Evolutionary conservation across 768 basidiomycete species (phyloP), one percentile per base, ranked within the genome.

Genomic region (Macrolepiota fuliginosa): DNA sequence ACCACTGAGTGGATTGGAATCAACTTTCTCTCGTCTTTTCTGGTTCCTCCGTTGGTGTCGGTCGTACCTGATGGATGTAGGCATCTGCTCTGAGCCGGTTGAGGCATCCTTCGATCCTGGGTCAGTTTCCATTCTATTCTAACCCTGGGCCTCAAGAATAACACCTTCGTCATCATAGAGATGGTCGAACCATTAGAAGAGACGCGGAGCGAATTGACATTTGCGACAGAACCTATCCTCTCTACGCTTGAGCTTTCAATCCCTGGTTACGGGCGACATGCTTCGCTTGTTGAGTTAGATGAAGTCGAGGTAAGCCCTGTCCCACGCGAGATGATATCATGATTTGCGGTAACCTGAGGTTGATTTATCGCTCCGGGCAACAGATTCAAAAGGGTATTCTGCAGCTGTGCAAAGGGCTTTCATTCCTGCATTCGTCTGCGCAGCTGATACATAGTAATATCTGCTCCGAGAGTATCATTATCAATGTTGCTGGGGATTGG

Each of bases 161-260:
- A 27, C 42, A 40, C 24, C 12, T 50, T 60, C 15, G 42, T 47
- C 29, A 36, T 37, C 36, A 60, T 52, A 94, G 96, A 98, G 78
- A 92, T 98, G 89, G 95, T 96, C 29, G 97, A 99, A 74, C 96
- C 97, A 25, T 76, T 97, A 50, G 95, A 98, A 70, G 96, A 99
- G 74, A 91, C 95, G 0, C 81, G 96, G 59, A 89, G 78, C 39
- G 92, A 96, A 67, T 79, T 98, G 42, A 86, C 89, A 42, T 98
- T 98, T 69, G 96, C 96, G 7, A 97, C 97, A 0, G 97, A 99
- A 70, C 89, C 90, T 32, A 78, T 98, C 35, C 74, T 92, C 10
- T 90, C 94, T 0, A 92, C 93, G 1, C 81, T 99, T 12, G 84
- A 89, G 55, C 78, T 89, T 24, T 89, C 92, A 5, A 89, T 94